phyloP scores from a whole-genome alignment of 2,329 filamentous ascomycete species.

The Phyllosticta citriasiana region DNA sequence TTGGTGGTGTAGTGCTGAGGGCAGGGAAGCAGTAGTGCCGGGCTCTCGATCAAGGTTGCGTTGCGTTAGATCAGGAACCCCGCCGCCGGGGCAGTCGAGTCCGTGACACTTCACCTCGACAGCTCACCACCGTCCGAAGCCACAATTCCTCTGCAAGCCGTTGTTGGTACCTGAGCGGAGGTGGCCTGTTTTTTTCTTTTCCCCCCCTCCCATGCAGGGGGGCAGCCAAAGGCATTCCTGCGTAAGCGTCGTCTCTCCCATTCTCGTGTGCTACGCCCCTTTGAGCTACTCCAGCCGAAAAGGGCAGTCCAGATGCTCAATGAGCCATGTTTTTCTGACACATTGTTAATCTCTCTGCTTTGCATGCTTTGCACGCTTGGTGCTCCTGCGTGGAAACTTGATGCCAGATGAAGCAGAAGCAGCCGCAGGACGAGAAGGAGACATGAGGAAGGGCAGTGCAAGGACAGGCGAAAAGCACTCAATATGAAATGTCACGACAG shows the following conservation, averaged over 20 bases:
- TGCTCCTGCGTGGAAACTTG: not conserved
- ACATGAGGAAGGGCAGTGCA: not conserved
- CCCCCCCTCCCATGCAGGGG: not conserved
- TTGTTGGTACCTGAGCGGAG: not conserved
- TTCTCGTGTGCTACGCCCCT: not conserved
- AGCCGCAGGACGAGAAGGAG: no score
- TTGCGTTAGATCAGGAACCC: not conserved
- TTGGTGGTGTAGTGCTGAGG: not conserved
- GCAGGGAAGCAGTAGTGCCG: not conserved
- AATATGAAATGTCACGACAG: not conserved
- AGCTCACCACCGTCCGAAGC: not conserved
- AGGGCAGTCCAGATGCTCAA: not conserved
- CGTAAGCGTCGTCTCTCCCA: not conserved
- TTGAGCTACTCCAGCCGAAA: not conserved
- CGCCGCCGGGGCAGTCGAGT: not conserved
- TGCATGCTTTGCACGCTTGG: not conserved
- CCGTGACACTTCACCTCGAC: not conserved
- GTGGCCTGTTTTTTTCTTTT: not conserved
- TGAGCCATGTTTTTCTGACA: not conserved
- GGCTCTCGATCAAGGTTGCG: not conserved
- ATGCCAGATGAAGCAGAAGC: no score
- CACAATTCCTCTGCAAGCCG: not conserved
- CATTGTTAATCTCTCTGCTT: not conserved
- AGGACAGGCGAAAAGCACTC: not conserved
- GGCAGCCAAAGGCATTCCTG: not conserved